Conservation (phyloP, 495 filamentous ascomycete species). For the Xylaria scruposa region DNA sequence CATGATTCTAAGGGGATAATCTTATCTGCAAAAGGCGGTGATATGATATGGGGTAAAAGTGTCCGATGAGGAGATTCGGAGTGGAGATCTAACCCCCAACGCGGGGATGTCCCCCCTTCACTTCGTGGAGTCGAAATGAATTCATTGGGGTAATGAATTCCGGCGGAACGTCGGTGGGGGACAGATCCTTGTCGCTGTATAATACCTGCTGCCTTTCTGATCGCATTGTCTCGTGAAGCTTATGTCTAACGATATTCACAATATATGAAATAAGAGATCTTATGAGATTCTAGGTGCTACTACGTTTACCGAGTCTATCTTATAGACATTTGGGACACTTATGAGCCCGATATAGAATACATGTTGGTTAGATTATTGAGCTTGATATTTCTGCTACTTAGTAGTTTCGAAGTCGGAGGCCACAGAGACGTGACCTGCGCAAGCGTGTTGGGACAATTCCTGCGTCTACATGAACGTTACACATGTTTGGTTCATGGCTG, state of each 20-base stretch:
- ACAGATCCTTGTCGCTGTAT: too few relatives aligned
- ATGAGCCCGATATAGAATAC: not conserved
- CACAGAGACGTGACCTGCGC: too few relatives aligned
- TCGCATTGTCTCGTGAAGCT: not conserved
- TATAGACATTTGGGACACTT: not conserved
- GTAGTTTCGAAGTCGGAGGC: not conserved
- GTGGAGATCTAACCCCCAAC: slow-evolving; percentile 1
- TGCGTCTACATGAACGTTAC: not conserved
- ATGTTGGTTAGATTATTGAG: not conserved
- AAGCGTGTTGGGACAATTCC: not conserved
- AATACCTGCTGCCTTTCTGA: not conserved
- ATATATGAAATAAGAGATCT: not conserved
- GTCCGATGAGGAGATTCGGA: slow-evolving; percentile 4
- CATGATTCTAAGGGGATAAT: not conserved
- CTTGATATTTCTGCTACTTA: not conserved
- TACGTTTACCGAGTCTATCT: not conserved
- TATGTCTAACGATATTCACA: not conserved
- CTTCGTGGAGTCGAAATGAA: slow-evolving; percentile 8
- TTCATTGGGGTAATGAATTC: slow-evolving; percentile 13
- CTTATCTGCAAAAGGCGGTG: not conserved
- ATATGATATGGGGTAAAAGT: slow-evolving; percentile 4
- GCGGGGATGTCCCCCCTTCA: slow-evolving; percentile 11
- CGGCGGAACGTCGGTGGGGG: not conserved
- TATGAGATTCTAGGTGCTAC: not conserved
- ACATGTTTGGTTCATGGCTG: not conserved